Evolutionary conservation across 805 yeast species (phyloP).

Genomic region (Hanseniaspora taiwanica): DNA sequence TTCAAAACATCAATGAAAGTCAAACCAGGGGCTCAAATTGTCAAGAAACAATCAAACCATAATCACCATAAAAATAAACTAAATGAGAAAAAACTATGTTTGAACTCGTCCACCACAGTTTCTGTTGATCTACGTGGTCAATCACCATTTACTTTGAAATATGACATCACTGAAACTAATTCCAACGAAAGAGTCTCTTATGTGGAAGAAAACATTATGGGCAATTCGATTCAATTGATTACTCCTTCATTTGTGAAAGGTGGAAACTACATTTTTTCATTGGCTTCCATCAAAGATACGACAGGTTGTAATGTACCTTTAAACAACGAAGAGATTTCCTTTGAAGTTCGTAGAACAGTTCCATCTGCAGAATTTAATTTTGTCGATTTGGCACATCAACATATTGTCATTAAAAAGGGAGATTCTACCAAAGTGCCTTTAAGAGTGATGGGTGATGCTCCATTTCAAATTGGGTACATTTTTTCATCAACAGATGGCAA

Average conservation of each 20-base stretch:
- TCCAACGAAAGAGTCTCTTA: slow-evolving; percentile 36
- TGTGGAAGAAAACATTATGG: slow-evolving; percentile 28
- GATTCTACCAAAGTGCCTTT: slow-evolving; percentile 46
- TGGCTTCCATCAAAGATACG: slow-evolving; percentile 60
- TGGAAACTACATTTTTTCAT: slow-evolving; percentile 54
- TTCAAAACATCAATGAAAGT: slow-evolving; percentile 62
- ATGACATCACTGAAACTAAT: slow-evolving; percentile 48
- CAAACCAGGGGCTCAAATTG: slow-evolving; percentile 30
- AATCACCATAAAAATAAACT: slow-evolving; percentile 6
- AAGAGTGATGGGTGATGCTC: slow-evolving; percentile 42
- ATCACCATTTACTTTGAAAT: slow-evolving; percentile 61
- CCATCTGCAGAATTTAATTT: slow-evolving; percentile 44
- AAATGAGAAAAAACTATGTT: slow-evolving; percentile 28
- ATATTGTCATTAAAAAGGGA: slow-evolving; percentile 46
- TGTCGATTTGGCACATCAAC: slow-evolving; percentile 22
- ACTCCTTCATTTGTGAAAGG: slow-evolving; percentile 50
- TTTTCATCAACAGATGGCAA: slow-evolving; percentile 4
- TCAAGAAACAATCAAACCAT: slow-evolving; percentile 7
- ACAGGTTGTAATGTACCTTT: slow-evolving; percentile 67
- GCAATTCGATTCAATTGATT: slow-evolving; percentile 27
- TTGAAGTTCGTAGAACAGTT: slow-evolving; percentile 57
- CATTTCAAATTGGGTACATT: slow-evolving; percentile 30
- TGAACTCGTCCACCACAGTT: slow-evolving; percentile 32
- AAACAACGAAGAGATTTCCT: slow-evolving; percentile 44
- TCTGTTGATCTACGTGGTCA: slow-evolving; percentile 62